Base-by-base conservation (phyloP, 768 basidiomycete species). In the Candolleomyces efflorescens region DNA sequence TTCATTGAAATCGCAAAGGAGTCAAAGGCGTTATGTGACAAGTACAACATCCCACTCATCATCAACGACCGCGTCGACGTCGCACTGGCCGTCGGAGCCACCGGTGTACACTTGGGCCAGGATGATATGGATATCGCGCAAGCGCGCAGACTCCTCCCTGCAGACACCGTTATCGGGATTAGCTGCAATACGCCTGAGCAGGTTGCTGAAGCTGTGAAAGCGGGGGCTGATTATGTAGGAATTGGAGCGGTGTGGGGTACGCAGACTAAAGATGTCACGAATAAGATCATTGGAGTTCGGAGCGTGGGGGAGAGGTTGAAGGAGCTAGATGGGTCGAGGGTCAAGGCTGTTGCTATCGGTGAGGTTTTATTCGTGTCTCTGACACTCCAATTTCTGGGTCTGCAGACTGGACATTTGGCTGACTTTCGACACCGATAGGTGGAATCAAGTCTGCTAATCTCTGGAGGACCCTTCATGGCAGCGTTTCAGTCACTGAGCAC, bases 1-100 rank as follows among this genome's bases (percentile, higher is more conserved):
- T 94, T 96, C 66, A 79, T 93, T 55, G 76, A 84, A 57, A 78
- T 95, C 56, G 94, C 94, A 0, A 67, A 67, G 47, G 74, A 77
- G 62, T 87, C 85, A 15, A 91, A 94, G 67, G 75, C 64, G 17
- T 70, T 98, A 5, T 94, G 91, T 64, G 80, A 84, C 61, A 80
- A 79, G 71, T 89, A 92, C 77, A 77, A 81, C 43, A 82, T 96
- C 26, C 94, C 93, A 0, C 73, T 97, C 4, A 76, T 98, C 58
- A 90, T 98, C 71, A 92, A 94, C 67, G 90, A 92, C 69, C 83
- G 93, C 11, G 76, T 96, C 57, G 95, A 97, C 64, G 84, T 98
- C 22, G 92, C 90, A 9, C 77, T 94, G 20, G 90, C 91, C 6
- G 74, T 91, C 20, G 75, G 82, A 45, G 87, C 87, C 2, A 81